These are phyloP conservation scores for Ganoderma multipileum DNA, from an alignment of 1,284 basidiomycete genomes.

Conservation along the genomic window DNA sequence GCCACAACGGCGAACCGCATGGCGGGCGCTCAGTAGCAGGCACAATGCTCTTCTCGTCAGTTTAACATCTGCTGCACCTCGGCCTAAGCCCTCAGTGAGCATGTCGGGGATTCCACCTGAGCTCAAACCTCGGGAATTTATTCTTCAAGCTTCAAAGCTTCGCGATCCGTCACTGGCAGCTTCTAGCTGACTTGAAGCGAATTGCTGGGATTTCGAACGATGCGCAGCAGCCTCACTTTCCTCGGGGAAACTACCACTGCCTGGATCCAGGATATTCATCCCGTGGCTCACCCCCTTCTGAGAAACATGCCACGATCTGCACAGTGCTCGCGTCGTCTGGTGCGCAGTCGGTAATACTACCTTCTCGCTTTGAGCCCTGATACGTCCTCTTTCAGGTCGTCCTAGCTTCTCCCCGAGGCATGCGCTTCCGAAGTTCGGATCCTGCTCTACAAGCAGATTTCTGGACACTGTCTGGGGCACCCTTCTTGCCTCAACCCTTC, in stretches of 20 bases:
- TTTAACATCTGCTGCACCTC: not conserved
- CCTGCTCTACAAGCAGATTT: not conserved
- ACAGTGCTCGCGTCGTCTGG: not conserved
- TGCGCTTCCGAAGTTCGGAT: not conserved
- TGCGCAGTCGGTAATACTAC: not conserved
- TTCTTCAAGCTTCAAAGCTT: not conserved
- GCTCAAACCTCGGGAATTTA: not conserved
- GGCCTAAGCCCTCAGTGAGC: not conserved
- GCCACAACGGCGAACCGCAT: not conserved
- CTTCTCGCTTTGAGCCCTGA: not conserved
- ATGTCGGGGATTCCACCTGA: not conserved
- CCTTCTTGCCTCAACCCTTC: not conserved
- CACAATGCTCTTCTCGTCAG: not conserved
- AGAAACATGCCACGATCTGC: not conserved
- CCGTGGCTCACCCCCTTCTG: not conserved
- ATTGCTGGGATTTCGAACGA: not conserved
- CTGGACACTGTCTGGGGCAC: not conserved
- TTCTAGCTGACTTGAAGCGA: not conserved
- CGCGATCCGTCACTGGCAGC: not conserved
- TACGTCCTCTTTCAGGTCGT: not conserved
- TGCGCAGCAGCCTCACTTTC: not conserved
- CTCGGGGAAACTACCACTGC: slow-evolving; percentile 2
- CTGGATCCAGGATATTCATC: no score
- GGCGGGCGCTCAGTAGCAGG: not conserved
- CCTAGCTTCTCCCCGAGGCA: not conserved